These are phyloP conservation scores for Thelonectria blattea DNA, from an alignment of 2,329 filamentous ascomycete genomes.

Conservation along the genomic window DNA sequence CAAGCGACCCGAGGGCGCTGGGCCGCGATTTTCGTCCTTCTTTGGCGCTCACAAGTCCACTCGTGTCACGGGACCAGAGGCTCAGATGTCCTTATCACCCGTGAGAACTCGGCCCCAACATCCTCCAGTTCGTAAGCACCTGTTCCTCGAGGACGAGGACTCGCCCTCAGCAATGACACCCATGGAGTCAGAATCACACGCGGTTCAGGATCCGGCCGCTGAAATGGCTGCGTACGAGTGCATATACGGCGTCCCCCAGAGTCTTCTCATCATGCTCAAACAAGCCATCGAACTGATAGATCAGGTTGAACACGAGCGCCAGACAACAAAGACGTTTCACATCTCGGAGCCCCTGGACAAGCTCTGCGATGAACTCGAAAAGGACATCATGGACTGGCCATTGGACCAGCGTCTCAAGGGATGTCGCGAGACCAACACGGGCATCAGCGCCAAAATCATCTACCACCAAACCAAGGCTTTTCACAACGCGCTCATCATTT, in stretches of 20 bases:
- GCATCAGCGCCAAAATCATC: constrained; percentile 19
- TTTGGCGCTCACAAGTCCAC: background rate
- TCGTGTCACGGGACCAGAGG: too few relatives aligned
- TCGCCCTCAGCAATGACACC: background rate
- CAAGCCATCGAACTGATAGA: constrained; percentile 21
- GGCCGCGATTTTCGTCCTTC: constrained; percentile 8
- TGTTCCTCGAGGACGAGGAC: constrained; percentile 1
- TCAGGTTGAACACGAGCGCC: constrained; percentile 8
- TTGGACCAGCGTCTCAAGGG: constrained; percentile 4
- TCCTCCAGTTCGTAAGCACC: background rate
- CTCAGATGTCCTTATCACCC: too few relatives aligned
- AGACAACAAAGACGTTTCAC: background rate
- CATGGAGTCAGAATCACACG: background rate
- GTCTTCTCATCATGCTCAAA: constrained; percentile 12
- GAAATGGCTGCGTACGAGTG: constrained; percentile 21
- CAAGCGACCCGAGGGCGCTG: background rate
- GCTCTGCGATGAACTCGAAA: constrained; percentile 18
- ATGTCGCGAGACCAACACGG: constrained; percentile 9
- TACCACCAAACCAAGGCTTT: constrained; percentile 28
- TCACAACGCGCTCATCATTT: constrained; percentile 37
- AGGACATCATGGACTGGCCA: constrained; percentile 21
- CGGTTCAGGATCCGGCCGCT: background rate
- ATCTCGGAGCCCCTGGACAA: constrained; percentile 1
- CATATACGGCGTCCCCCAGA: constrained; percentile 20
- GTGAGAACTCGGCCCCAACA: background rate